Evolutionary conservation across 441 rosid species (phyloP), one percentile per base, ranked within the genome.

Genomic region (Bocquillonia castaneifolia): DNA sequence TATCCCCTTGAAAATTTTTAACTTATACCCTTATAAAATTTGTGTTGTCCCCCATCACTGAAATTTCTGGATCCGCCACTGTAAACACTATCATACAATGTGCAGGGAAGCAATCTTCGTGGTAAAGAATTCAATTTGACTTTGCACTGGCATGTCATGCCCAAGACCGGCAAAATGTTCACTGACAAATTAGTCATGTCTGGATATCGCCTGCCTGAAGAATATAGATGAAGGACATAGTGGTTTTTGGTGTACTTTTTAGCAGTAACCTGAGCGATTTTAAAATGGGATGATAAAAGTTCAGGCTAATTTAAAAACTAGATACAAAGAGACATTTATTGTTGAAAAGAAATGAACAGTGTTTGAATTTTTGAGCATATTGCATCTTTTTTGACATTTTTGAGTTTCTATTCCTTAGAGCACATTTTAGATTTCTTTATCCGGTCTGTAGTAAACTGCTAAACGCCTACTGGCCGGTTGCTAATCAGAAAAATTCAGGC

Each of bases 71-170:
- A n/a, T n/a, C n/a, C n/a, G n/a, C n/a, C n/a, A n/a, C n/a, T n/a
- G n/a, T n/a, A n/a, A n/a, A n/a, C 42, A 56, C 76, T 53, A 12
- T 53, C 39, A 45, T 51, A 45, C 37, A 15, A 55, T 58, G 54
- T 76, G 58, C 72, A 94, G 99, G 98, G 99, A 70, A 83, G 81
- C 64, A 87, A 86, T 73, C 99, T 94, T 47, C 89, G 89, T 0
- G 98, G 98, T n/a, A 90, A 88, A 75, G 86, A 83, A 26, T 94
- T 90, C 87, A 94, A 94, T 80, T 76, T 94, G 78, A 92, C 99
- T 12, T 78, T 94, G 80, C 99, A 90, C 69, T 94, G 99, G 99
- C 97, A 90, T 68, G 97, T 94, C 57, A 94, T 94, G 99, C 98
- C 99, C 22, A 94, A 94, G 85, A 86, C 97, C 0, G 97, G 99